Conservation (phyloP, 1,284 basidiomycete genomes). For the Anthracocystis setariae region DNA sequence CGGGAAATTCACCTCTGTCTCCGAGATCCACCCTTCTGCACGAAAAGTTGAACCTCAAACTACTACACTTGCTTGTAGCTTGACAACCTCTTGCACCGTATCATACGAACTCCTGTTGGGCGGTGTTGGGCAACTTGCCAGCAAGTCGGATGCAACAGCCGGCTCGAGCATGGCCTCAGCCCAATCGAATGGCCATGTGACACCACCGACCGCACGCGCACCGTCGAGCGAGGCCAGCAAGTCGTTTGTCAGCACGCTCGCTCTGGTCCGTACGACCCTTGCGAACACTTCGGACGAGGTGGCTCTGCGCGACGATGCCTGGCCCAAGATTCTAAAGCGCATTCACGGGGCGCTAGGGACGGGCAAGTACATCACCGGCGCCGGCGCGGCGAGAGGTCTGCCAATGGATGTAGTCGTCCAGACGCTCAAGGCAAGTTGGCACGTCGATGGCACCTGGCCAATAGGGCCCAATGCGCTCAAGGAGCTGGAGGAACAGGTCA, state of each 20-base stretch:
- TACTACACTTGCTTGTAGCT: too few species aligned
- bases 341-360: slow-evolving; percentile 30
- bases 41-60: slow-evolving; percentile 1
- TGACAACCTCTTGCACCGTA: too few species aligned
- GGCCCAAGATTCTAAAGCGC: slow-evolving; percentile 28
- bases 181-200: background rate
- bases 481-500: slow-evolving; percentile 25
- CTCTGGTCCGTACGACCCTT: slow-evolving; percentile 8
- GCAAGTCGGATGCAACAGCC: background rate
- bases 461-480: slow-evolving; percentile 27
- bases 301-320: slow-evolving; percentile 22
- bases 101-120: background rate
- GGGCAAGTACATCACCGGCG: slow-evolving; percentile 34
- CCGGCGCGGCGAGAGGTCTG: slow-evolving; percentile 28
- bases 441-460: slow-evolving; percentile 44
- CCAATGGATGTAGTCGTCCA: slow-evolving; percentile 32
- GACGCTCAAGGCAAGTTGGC: slow-evolving; percentile 40
- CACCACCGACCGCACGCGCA: background rate
- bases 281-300: slow-evolving; percentile 14
- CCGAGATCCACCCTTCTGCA: slow-evolving; percentile 6
- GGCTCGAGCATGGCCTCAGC: background rate
- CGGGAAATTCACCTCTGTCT: background rate
- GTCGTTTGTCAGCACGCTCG: slow-evolving; percentile 17
- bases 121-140: background rate
- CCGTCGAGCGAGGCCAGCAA: slow-evolving; percentile 9